Evolutionary conservation across 73 alveolate genomes (phyloP).

Genomic region (Paramecium primaurelia): DNA sequence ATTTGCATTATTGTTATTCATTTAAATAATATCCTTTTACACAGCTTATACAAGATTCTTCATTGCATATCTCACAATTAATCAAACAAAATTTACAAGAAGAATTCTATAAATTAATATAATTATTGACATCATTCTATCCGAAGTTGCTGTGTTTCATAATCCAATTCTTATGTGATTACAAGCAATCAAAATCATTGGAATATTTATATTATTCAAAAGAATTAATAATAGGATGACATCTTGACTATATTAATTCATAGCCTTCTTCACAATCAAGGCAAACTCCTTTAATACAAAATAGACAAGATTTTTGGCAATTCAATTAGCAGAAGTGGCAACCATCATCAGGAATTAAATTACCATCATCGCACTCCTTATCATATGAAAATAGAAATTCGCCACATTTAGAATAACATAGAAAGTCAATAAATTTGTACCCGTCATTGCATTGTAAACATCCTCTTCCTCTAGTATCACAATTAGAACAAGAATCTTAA

Average conservation of each 20-base stretch:
- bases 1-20: no score
- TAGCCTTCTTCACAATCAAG: background rate
- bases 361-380: background rate
- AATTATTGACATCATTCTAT: no score
- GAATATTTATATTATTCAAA: no score
- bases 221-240: background rate
- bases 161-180: no score
- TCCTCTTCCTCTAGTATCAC: background rate
- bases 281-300: background rate
- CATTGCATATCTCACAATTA: no score
- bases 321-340: background rate
- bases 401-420: background rate
- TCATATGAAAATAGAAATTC: background rate
- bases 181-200: no score
- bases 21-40: no score
- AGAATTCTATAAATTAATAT: no score
- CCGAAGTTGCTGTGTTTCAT: no score
- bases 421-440: constrained; percentile 36
- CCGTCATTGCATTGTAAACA: background rate
- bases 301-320: background rate
- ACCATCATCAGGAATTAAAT: background rate
- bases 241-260: background rate
- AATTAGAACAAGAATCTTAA: background rate
- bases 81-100: no score
- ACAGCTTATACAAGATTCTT: no score